Base-by-base conservation (phyloP, 2,329 filamentous ascomycete species). In the Orbilia brochopaga region DNA sequence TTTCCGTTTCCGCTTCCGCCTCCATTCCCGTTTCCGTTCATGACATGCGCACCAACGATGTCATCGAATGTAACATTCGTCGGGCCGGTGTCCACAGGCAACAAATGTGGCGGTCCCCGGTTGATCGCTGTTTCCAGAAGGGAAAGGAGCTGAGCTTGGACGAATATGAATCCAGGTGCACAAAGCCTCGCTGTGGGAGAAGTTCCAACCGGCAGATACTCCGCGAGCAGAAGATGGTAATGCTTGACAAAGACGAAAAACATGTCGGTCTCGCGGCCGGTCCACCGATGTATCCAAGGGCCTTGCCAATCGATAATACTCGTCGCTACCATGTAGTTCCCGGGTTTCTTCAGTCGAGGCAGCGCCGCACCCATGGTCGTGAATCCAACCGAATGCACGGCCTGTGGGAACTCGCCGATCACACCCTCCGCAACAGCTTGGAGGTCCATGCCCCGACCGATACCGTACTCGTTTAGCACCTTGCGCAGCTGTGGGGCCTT, bases 191-290 rank as follows among this genome's bases (percentile, higher is more conserved):
- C 76, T 24, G 70, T 62, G 7, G 61, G 27, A 32, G 75, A 75
- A 44, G 69, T 69, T 17, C 67, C 73, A n/a, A 74, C 46, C 0
- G 88, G 87, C 75, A 90, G 82, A 75, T 90, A 89, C 69, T 94
- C 90, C 44, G 90, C 86, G 2, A 88, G 84, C 1, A 97, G 82
- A 19, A 93, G 84, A 78, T 93, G 90, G 76, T 90, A 95, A 78
- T 94, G 88, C 79, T 96, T 96, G 80, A 88, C 86, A 77, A 97
- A 97, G 50, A 95, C 89, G 80, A 93, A 96, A 78, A 96, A 91
- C 35, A 97, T 82, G 77, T 96, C 92, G 2, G 90, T 95, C 76
- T 96, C 92, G 1, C 87, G 86, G 13, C 92, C 92, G 73, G 87
- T 88, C 92, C 92, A 97, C 72, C 91, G 86, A 42, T 89, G 86